Evolutionary conservation across 1,284 basidiomycete species (phyloP), one percentile per base, ranked within the genome.

Genomic region (Rhodotorula sp.): DNA sequence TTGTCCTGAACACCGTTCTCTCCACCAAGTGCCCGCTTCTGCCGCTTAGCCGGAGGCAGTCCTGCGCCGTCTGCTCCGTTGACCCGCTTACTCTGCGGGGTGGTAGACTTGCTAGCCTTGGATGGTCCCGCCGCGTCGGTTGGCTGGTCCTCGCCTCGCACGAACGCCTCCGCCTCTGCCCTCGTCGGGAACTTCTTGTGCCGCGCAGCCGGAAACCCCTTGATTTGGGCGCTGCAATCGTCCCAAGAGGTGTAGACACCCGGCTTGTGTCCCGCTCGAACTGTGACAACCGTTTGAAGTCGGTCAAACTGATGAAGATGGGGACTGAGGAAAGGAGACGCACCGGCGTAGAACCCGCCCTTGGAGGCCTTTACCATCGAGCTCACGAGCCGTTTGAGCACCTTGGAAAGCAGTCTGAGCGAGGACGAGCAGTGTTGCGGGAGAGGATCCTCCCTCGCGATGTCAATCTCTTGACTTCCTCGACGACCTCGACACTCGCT

Each of bases 131-230:
- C 17, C 19, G 17, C 13, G 19, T 29, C 8, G 49, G 36, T 27
- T 46, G 32, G 39, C 3, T 15, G 32, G 44, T 36, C 29, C 60
- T 52, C 22, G 64, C 51, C 36, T 64, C 59, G 39, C 72, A 77
- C 67, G 67, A 76, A 80, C 6, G 65, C 75, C 56, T 83, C 79
- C 0, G 91, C 91, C 24, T 87, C 85, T 3, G 78, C 78, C 20
- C 79, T 74, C 11, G 80, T 84, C 11, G 70, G 55, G 75, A 92
- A 87, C 75, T 88, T 89, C 79, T 89, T 87, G 80, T 84, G 88
- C n/a, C 78, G 80, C 7, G 88, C 84, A 20, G 83, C 84, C 0
- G 81, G 39, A 76, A 84, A 89, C 24, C 86, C 86, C 55, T 85
- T 84, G 46, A 86, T 82, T 74, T 89, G 87, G 0, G 78, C 78